A percentile compares a stretch with the other conserved stretches of the same genome.
Evolutionary conservation across 257 asterid species (phyloP).

Genomic region (Petunia secreta): DNA sequence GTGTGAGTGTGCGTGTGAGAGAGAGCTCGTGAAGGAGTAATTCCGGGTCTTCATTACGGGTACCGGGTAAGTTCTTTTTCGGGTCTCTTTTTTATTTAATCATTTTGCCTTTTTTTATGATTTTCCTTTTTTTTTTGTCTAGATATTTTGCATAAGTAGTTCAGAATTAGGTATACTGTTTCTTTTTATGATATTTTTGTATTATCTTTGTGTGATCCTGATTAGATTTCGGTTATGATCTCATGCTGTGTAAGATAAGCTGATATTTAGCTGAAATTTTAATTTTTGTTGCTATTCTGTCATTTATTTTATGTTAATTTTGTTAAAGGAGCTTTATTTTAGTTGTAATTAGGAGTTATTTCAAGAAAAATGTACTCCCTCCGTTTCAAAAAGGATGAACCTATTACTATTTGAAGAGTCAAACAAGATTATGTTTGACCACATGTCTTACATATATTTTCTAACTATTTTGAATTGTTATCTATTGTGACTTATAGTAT

Average conservation of each 20-base stretch:
- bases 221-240: background rate
- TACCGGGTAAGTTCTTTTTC: conserved; percentile 42
- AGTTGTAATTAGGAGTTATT: background rate
- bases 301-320: background rate
- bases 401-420: too few relatives aligned
- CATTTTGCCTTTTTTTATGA: background rate
- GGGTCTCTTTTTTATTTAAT: conserved; percentile 8
- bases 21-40: conserved; percentile 38
- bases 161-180: background rate
- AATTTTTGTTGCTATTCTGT: background rate
- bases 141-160: background rate
- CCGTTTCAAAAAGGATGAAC: too few relatives aligned
- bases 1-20: background rate
- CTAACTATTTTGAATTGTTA: too few relatives aligned
- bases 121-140: background rate
- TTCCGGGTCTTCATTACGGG: conserved; percentile 27
- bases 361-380: too few relatives aligned
- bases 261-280: background rate
- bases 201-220: background rate
- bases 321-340: background rate
- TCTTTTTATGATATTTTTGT: background rate
- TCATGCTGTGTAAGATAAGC: background rate
- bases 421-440: too few relatives aligned
- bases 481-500: too few relatives aligned
- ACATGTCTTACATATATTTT: too few relatives aligned